phyloP scores from a whole-genome alignment of 331 rosid species.

The Acacia concinna region DNA sequence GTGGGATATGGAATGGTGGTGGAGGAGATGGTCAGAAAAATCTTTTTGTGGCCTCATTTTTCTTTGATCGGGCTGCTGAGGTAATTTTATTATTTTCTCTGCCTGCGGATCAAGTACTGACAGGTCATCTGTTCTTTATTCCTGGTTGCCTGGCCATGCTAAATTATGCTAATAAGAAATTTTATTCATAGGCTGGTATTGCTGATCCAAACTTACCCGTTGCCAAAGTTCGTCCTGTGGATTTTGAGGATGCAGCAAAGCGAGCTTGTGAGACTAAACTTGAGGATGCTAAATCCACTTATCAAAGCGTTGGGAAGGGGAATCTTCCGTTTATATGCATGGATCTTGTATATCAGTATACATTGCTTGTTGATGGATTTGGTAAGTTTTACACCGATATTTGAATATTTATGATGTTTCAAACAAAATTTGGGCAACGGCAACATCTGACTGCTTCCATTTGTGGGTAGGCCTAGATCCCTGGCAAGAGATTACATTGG shows the following conservation, averaged over 20 bases:
- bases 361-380: conserved; percentile 78
- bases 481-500: conserved; percentile 80
- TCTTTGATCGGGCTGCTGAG: conserved; percentile 97
- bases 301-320: conserved; percentile 49
- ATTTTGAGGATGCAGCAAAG: conserved; percentile 76
- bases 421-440: neutral
- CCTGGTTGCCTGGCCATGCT: conserved; percentile 11
- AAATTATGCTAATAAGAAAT: conserved; percentile 30
- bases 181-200: conserved; percentile 69
- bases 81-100: conserved; percentile 43
- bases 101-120: neutral
- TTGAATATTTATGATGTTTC: conserved; percentile 15
- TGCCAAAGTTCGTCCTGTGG: conserved; percentile 61
- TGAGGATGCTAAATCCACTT: conserved; percentile 57
- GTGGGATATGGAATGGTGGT: conserved; percentile 94
- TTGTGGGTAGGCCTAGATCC: conserved; percentile 69
- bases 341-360: conserved; percentile 87
- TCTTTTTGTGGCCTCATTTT: conserved; percentile 90
- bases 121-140: neutral
- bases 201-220: conserved; percentile 59
- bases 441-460: conserved; percentile 14
- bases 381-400: conserved; percentile 48
- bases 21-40: conserved; percentile 90
- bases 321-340: conserved; percentile 85
- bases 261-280: conserved; percentile 75